These are phyloP conservation scores for Leucocoprinus sp. DNA, from an alignment of 768 basidiomycete genomes.

Conservation along the genomic window DNA sequence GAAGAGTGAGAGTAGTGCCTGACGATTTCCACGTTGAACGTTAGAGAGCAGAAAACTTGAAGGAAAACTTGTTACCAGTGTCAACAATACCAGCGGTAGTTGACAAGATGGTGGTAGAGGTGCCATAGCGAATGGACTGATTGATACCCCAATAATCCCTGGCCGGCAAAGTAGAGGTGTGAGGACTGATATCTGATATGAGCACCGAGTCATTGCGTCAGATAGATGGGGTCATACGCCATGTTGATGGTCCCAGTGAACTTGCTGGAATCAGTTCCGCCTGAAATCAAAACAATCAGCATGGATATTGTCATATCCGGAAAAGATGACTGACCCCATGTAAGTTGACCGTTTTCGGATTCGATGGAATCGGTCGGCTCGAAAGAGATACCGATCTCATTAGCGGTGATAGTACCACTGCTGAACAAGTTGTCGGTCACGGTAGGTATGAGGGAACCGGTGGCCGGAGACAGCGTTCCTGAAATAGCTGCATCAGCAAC, in stretches of 20 bases:
- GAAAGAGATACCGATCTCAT: constrained; percentile 44
- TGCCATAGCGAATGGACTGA: constrained; percentile 44
- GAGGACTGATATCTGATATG: constrained; percentile 25
- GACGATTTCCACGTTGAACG: background rate
- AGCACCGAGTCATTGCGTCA: background rate
- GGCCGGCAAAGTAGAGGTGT: constrained; percentile 40
- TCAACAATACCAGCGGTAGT: constrained; percentile 51
- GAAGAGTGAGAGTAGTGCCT: constrained; percentile 44
- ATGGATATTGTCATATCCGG: background rate
- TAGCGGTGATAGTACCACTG: constrained; percentile 28
- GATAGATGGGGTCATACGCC: constrained; percentile 19
- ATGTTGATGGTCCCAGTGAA: constrained; percentile 36
- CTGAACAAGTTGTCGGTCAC: constrained; percentile 48
- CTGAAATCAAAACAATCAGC: constrained; percentile 15
- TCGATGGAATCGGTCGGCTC: constrained; percentile 32
- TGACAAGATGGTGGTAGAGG: constrained; percentile 33
- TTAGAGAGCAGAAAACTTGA: background rate
- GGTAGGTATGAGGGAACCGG: constrained; percentile 33
- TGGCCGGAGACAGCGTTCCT: constrained; percentile 27
- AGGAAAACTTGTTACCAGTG: constrained; percentile 29
- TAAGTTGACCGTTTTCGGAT: constrained; percentile 41
- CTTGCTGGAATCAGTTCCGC: constrained; percentile 37
- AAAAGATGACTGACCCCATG: constrained; percentile 32
- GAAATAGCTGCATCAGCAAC: background rate
- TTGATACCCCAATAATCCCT: constrained; percentile 52